Conservation (phyloP, 164 flowering plant genomes). For the Vitis rupestris region DNA sequence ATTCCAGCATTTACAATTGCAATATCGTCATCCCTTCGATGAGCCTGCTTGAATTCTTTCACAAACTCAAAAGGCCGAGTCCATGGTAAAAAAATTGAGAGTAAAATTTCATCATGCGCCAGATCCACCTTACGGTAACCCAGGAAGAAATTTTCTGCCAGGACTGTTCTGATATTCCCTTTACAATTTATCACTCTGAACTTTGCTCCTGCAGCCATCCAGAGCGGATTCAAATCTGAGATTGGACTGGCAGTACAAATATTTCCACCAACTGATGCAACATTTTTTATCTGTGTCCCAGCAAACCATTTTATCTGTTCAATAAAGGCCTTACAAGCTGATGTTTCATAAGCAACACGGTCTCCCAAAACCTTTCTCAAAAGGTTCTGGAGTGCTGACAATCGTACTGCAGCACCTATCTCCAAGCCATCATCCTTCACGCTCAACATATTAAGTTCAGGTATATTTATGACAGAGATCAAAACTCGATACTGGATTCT, state of each 20-base stretch:
- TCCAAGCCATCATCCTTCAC: conserved; percentile 78
- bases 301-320: conserved; percentile 99
- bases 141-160: conserved; percentile 79
- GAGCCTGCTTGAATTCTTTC: conserved; percentile 97
- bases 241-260: conserved; percentile 98
- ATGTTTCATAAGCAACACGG: conserved; percentile 67
- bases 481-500: conserved; percentile 65
- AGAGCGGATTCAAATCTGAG: conserved; percentile 95
- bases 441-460: conserved; percentile 68
- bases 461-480: conserved; percentile 62
- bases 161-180: conserved; percentile 54
- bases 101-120: conserved; percentile 64
- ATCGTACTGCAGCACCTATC: conserved; percentile 82
- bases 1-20: conserved; percentile 97
- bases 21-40: conserved; percentile 96
- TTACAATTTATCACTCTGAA: conserved; percentile 59
- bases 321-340: conserved; percentile 77
- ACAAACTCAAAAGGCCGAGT: conserved; percentile 77
- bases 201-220: conserved; percentile 90
- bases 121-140: conserved; percentile 92
- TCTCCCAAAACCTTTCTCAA: conserved; percentile 47
- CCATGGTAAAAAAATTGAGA: conserved; percentile 89
- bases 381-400: conserved; percentile 54
- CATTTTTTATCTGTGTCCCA: conserved; percentile 91
- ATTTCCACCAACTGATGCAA: conserved; percentile 96